These are phyloP conservation scores for Chlorella sorokiniana DNA, from an alignment of 139 green algal species.

Conservation along the genomic window DNA sequence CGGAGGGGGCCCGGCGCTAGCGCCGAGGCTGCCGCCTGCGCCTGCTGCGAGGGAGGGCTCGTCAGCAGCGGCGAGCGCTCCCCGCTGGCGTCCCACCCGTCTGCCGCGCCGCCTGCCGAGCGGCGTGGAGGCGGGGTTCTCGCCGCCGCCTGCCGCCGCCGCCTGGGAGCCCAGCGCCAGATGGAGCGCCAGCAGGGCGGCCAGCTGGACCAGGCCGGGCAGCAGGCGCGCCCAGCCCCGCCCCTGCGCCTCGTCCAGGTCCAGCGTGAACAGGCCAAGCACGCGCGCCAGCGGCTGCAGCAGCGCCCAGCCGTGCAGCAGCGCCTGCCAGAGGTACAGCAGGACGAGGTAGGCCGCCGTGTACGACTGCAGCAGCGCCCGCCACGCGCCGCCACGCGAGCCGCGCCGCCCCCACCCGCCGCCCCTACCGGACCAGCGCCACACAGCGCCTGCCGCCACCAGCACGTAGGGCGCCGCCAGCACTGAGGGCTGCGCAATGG, in stretches of 20 bases:
- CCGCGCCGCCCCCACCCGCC: not conserved
- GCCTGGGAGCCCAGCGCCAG: constrained; percentile 8
- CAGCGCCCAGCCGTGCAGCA: not conserved
- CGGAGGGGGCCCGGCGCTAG: not conserved
- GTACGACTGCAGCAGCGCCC: not conserved
- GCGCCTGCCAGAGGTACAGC: constrained; percentile 49
- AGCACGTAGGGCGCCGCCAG: constrained; percentile 32
- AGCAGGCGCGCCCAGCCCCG: not conserved
- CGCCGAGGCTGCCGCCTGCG: not conserved
- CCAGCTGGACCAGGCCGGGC: constrained; percentile 33
- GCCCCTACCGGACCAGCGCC: constrained; percentile 6
- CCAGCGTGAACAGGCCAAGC: constrained; percentile 34
- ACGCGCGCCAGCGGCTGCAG: constrained; percentile 14
- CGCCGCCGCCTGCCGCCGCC: not conserved
- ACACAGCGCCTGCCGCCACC: not conserved
- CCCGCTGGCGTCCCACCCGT: not conserved
- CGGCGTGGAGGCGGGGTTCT: not conserved
- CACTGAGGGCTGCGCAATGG: constrained; percentile 35
- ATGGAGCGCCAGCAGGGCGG: constrained; percentile 26
- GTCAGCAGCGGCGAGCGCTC: constrained; percentile 7
- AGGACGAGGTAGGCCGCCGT: not conserved
- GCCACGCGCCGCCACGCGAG: not conserved
- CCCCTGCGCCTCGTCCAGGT: not conserved
- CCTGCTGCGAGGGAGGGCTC: not conserved
- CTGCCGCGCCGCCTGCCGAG: no score